Conservation (phyloP, 192 early-diverging fungal genomes). For the Helicostylum pulchrum region DNA sequence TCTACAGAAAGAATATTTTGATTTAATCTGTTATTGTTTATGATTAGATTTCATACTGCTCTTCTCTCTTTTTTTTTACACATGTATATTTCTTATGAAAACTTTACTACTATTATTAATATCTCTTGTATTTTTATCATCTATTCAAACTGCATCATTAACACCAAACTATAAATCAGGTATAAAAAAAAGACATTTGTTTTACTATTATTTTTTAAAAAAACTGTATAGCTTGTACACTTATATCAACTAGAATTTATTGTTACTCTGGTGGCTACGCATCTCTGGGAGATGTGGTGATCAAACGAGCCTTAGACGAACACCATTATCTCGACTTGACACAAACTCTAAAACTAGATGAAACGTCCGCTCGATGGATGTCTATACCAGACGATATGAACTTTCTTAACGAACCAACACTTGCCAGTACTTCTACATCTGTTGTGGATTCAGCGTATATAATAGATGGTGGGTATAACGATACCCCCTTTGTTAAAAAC, state of each 20-base stretch:
- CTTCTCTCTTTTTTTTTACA: not conserved
- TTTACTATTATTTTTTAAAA: not conserved
- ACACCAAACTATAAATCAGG: too few relatives aligned
- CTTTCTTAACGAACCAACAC: not conserved
- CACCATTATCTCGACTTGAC: constrained; percentile 8
- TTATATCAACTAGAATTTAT: constrained; percentile 1
- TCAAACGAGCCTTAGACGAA: not conserved
- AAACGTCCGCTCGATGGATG: not conserved
- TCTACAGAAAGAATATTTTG: too few relatives aligned
- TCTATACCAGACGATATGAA: not conserved
- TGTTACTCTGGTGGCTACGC: constrained; percentile 3
- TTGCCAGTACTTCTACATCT: not conserved
- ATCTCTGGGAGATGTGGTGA: not conserved
- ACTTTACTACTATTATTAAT: too few relatives aligned
- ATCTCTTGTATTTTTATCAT: too few relatives aligned
- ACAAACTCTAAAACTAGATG: not conserved
- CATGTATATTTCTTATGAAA: too few relatives aligned
- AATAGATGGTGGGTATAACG: constrained; percentile 3
- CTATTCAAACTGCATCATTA: too few relatives aligned
- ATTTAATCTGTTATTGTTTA: too few relatives aligned
- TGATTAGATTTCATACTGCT: not conserved
- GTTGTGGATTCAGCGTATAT: not conserved
- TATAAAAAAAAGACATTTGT: too few relatives aligned
- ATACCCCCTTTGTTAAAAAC: not conserved
- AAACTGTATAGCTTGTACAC: constrained; percentile 3